Base-by-base conservation (phyloP, 2,329 filamentous ascomycete species). In the Diaporthe eres region DNA sequence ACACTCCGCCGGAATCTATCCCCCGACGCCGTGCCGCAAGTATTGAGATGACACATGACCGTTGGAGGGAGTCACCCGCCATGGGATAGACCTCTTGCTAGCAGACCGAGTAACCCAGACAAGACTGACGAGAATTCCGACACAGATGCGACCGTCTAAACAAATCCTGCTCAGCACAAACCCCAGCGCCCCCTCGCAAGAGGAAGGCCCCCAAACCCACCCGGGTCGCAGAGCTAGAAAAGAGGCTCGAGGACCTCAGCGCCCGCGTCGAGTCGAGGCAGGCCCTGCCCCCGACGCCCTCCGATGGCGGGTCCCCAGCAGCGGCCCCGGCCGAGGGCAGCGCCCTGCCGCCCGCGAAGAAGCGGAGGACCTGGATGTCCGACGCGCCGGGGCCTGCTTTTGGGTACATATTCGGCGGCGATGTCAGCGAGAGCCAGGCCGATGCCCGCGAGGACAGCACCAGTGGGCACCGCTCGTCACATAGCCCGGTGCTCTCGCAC, bases 191-290 rank as follows among this genome's bases (percentile, higher is more conserved):
- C 70, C 85, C 87, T 3, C 85, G 87, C 60, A 83, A 84, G 70
- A 87, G 87, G 79, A 88, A 86, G 80, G 82, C 84, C 28, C 84
- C 85, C 57, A 88, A 87, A 80, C 83, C 87, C 22, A 89, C 86
- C 25, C 83, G 87, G 63, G 87, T 89, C 55, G 85, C 87, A 25
- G 87, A 89, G 80, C 83, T 89, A 15, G 88, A 89, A 80, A 86
- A 86, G 80, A 84, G 87, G 1, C 83, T 89, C 1, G 84, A 89
- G 75, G 86, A 88, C 79, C 82, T 89, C 74, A 87, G 86, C 3
- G 86, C 85, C 1, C 85, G 87, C 68, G 83, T 89, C 57, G 83
- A 85, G 76, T 79, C 79, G 75, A 72, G 57, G 25, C 73, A 77
- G 31, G 72, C 47, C 60, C 77, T 74, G 72, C 78, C 74, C 63